Evolutionary conservation across 805 yeast genomes (phyloP), one percentile per base, ranked within the genome.

Genomic region (Teunomyces kruisii): DNA sequence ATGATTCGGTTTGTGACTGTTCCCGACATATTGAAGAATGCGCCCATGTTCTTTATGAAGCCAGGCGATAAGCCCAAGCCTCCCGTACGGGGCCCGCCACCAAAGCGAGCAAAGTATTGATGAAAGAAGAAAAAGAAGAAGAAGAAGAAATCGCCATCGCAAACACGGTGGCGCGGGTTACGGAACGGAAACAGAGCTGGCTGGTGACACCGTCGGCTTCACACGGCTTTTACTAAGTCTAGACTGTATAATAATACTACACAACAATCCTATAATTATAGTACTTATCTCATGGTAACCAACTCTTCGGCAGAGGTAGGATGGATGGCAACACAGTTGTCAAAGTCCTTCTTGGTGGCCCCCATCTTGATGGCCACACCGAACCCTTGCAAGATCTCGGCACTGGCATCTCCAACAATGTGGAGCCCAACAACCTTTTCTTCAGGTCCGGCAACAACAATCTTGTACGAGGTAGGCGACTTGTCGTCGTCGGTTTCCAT

Each of bases 341-440:
- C 99, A 54, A 94, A 94, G 66, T 94, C 97, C 38, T 80, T 81
- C 75, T 94, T 94, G 30, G 99, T 94, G 33, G 99, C 99, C 28
- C 99, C 99, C 99, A 94, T 94, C 73, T 91, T 91, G 52, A 94
- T 74, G 41, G 99, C 99, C 44, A 91, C 99, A 48, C 98, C 99
- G 60, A 94, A 94, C 31, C 99, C 99, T 76, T 94, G 99, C 57
- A 94, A 77, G 47, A 94, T 91, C 69, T 94, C 99, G 27, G 96
- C 82, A 42, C 94, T 81, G 7, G 80, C 70, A 59, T 91, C 98
- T 50, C 99, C 99, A 54, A 91, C 87, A 45, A 94, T 69, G 67
- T 94, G 99, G 55, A 94, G 72, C 24, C 99, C 99, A 49, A 94
- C 95, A 45, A 94, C 96, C 70, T 88, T 91, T 68, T 94, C 98